Evolutionary conservation across 148 eudicot genomes (phyloP), one percentile per base, ranked within the genome.

Genomic region (Simmondsia chinensis): DNA sequence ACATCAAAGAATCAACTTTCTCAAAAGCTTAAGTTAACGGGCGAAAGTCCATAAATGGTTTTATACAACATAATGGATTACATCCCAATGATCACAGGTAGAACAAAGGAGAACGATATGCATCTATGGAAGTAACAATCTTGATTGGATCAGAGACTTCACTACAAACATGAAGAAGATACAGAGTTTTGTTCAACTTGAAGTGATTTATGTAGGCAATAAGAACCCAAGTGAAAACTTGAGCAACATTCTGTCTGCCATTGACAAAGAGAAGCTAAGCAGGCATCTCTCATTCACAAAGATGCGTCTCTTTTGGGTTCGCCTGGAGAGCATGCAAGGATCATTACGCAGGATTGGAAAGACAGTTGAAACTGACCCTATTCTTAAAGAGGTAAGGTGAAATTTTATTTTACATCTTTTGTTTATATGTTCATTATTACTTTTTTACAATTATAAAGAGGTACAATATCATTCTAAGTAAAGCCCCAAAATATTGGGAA

Each of bases 131-230:
- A 65, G 95, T 43, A 39, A 45, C 43, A 70, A 67, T 47, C 19
- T 57, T 11, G 67, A 74, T 20, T 80, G 95, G 88, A 65, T 67
- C 20, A 66, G 60, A 63, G 58, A 69, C 21, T 80, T 84, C 53
- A 64, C 7, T 30, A 38, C 56, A 26, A 48, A 43, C 26, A 64
- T 77, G 20, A 61, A 48, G 44, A 44, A 43, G 26, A 50, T 77
- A 4, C 62, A 47, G 46, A 46, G 28, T 38, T 39, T 57, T 46
- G 71, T 64, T 39, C 58, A 74, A 18, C 59, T 71, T 33, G 61
- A 69, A 50, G 72, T 66, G 54, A 54, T 80, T 30, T 75, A 75
- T 41, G 74, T 76, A 25, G 87, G 82, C 15, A 57, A 62, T 10
- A 66, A 27, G 27, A 43, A 36, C 42, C 60, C 64, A 26, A 44